A percentile compares a stretch with the other conserved stretches of the same genome.
These are phyloP conservation scores for Zizania palustris DNA, from an alignment of 202 grass and related monocot genomes.

Conservation along the genomic window DNA sequence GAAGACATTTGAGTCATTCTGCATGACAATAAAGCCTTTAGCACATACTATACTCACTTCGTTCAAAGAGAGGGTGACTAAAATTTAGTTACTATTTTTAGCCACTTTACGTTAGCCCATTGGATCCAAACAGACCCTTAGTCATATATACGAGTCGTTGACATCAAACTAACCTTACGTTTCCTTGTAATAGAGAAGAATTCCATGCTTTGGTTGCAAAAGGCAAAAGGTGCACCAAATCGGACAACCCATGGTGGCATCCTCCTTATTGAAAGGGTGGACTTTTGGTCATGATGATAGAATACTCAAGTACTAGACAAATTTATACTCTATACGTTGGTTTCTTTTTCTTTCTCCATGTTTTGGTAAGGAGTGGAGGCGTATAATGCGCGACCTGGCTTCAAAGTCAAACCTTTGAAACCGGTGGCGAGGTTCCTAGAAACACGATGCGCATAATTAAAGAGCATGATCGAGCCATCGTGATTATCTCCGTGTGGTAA, in stretches of 20 bases:
- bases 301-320: background rate
- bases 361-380: conserved; percentile 9
- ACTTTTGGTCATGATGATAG: background rate
- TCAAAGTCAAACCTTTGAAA: conserved; percentile 45
- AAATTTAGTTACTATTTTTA: too few relatives aligned
- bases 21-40: too few relatives aligned
- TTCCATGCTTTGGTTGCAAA: background rate
- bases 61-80: too few relatives aligned
- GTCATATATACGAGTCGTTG: background rate
- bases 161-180: background rate
- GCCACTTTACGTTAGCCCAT: too few relatives aligned
- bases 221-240: background rate
- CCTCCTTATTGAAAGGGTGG: conserved; percentile 2
- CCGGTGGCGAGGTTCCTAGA: conserved; percentile 26
- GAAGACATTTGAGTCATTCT: too few relatives aligned
- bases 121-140: too few relatives aligned
- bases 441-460: conserved; percentile 20
- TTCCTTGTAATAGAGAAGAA: background rate
- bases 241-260: background rate
- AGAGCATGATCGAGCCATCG: background rate
- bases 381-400: conserved; percentile 26
- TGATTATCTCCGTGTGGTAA: background rate
- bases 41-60: too few relatives aligned
- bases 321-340: background rate
- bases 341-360: background rate